Conservation (phyloP, 129 eudicot species). For the Glebionis coronaria region DNA sequence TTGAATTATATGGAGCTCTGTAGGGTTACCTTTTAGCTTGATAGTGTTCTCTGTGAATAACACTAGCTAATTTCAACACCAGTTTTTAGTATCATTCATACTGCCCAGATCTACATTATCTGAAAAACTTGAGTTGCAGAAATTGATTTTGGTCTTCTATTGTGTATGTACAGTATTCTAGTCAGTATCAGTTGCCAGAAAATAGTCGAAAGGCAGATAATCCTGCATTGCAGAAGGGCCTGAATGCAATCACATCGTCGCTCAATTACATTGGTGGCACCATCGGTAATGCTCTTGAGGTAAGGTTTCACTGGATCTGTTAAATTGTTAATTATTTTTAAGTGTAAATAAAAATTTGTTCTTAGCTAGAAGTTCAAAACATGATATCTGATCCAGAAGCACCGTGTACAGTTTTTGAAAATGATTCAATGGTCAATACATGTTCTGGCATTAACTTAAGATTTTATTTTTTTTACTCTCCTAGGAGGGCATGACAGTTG, state of each 20-base stretch:
- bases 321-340: background rate
- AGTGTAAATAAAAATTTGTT: background rate
- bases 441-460: constrained; percentile 12
- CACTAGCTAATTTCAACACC: background rate
- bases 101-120: constrained; percentile 1
- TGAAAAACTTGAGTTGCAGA: background rate
- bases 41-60: too few relatives aligned
- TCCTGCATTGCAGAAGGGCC: constrained; percentile 66
- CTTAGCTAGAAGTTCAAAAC: background rate
- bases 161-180: constrained; percentile 41
- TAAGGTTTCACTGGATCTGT: constrained; percentile 24
- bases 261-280: constrained; percentile 51
- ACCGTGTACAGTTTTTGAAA: background rate
- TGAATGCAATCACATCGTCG: constrained; percentile 72
- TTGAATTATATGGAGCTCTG: background rate
- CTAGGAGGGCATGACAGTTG: constrained; percentile 81
- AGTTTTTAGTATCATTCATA: background rate
- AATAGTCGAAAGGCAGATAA: constrained; percentile 54
- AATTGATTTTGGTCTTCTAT: background rate
- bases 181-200: constrained; percentile 40
- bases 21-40: background rate
- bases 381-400: background rate
- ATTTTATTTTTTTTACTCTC: constrained; percentile 16
- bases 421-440: background rate
- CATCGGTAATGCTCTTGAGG: constrained; percentile 85